Evolutionary conservation across 305 asterid species (phyloP), one percentile per base, ranked within the genome.

Genomic region (Euphrasia arctica): DNA sequence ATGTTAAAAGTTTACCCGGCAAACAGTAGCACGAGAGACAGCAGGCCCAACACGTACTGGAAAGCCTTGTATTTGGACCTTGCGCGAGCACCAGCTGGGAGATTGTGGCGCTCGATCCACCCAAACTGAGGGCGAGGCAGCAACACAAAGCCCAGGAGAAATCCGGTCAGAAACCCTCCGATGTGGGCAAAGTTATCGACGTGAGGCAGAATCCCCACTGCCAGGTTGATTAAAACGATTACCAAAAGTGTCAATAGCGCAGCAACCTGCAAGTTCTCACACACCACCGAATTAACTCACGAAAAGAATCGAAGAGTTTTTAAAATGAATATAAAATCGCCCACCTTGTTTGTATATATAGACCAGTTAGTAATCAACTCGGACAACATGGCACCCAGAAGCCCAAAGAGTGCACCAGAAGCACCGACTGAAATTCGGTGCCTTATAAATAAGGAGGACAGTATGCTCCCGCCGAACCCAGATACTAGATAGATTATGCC

Each of bases 361-460:
- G 85, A 76, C 98, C 98, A 91, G 62, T 91, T 91, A 7, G 98
- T 86, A 54, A 86, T 78, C 51, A 91, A 80, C 81, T 91, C 98
- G 0, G 98, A 75, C 41, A 91, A 96, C 95, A 88, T 88, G 4
- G 96, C 94, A 58, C 98, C 98, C 59, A 91, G 96, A 77, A 91
- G 91, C 58, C 98, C 98, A 57, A 88, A 88, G 45, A 91, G 94
- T 54, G 98, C 95, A 22, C 98, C 98, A 14, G 98, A 91, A 69
- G 98, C 96, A 72, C 98, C 98, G 32, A 88, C 98, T 9, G 94
- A 80, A 5, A 88, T 78, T 48, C 77, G 65, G 59, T 75, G 77
- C 54, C 62, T 85, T 52, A 88, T 78, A 66, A 91, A 83, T 54
- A 88, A 76, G 12, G 90, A 80, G 36, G 96, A 88, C 27, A 91